Base-by-base conservation (phyloP, 192 early-diverging fungal genomes). In the Umbelopsis isabellina region DNA sequence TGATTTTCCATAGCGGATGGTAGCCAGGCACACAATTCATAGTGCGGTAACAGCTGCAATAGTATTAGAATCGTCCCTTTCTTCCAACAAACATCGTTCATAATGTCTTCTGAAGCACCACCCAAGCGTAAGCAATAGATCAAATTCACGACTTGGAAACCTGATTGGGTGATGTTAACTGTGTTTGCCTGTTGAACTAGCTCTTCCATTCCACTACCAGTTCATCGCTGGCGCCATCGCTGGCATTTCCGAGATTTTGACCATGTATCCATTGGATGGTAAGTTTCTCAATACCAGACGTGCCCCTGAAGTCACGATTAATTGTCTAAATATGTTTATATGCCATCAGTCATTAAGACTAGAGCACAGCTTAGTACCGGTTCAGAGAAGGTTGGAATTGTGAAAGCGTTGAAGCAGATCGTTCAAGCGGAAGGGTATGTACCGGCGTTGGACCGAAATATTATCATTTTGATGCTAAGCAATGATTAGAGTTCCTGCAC, bases 241-340 rank as follows among this genome's bases (percentile, higher is more conserved):
- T 16, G 93, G 93, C 37, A 85, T 91, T 49, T 90, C 93, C n/a
- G 97, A 98, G 82, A 97, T 98, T 73, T 83, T 94, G 74, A 87
- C 90, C 53, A 95, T 97, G 92, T 97, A 95, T 81, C 96, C 96
- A 16, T 83, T 98, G 61, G 95, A 97, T 76, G 76, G 72, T 79
- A 76, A 69, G 67, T 49, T 10, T 35, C 18, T 18, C 16, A 7
- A 12, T 12, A 61, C 30, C 22, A 25, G 2, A 35, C 55, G 16
- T 35, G 13, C 4, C 4, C 18, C 2, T 41, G 5, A 41, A 5
- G 7, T 41, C 37, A 41, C 1, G 37, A 10, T 4, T 6, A 41
- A 41, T 5, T 18, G 16, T 18, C 11, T 35, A 16, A 21, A 10
- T 35, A 49, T 52, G 4, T 8, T 18, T 35, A 0, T 41, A 15